Percentiles rank a stretch among this genome's conserved stretches.
These are phyloP conservation scores for Dactylella cylindrospora DNA, from an alignment of 2,329 filamentous ascomycete species.

Conservation along the genomic window DNA sequence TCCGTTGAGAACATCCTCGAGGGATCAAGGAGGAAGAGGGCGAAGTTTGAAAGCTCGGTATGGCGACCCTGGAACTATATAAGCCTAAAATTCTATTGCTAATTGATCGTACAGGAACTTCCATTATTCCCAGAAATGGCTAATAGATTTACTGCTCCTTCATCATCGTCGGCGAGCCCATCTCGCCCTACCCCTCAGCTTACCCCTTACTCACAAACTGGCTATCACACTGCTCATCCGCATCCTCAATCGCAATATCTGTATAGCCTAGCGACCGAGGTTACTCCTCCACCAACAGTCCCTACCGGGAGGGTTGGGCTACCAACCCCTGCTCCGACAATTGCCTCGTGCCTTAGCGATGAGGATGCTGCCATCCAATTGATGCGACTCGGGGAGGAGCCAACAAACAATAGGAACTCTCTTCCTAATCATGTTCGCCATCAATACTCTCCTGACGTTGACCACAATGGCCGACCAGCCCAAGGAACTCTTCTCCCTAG, in stretches of 20 bases:
- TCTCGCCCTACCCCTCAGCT: conserved; percentile 45
- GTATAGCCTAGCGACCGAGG: conserved; percentile 38
- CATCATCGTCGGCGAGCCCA: conserved; percentile 57
- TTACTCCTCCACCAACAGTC: conserved; percentile 51
- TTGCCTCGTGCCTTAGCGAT: conserved; percentile 94
- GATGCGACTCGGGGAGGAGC: conserved; percentile 80
- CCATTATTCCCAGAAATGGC: conserved; percentile 66
- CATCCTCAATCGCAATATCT: conserved; percentile 41
- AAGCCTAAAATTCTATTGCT: neutral
- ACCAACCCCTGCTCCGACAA: conserved; percentile 94
- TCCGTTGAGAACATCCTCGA: conserved; percentile 98
- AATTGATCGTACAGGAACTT: conserved; percentile 68
- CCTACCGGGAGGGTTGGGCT: conserved; percentile 62
- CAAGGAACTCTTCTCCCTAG: conserved; percentile 18
- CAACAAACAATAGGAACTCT: conserved; percentile 33
- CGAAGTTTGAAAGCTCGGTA: conserved; percentile 96
- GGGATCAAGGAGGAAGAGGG: conserved; percentile 89
- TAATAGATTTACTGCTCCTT: conserved; percentile 50
- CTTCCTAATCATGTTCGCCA: conserved; percentile 22
- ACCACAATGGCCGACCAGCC: conserved; percentile 65
- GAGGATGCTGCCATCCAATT: conserved; percentile 97
- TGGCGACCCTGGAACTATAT: conserved; percentile 54
- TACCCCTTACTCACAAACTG: conserved; percentile 41
- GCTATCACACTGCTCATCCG: conserved; percentile 27
- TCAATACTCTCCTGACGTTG: conserved; percentile 65